Conservation (phyloP, 495 filamentous ascomycete species). For the Penicillium fimorum region DNA sequence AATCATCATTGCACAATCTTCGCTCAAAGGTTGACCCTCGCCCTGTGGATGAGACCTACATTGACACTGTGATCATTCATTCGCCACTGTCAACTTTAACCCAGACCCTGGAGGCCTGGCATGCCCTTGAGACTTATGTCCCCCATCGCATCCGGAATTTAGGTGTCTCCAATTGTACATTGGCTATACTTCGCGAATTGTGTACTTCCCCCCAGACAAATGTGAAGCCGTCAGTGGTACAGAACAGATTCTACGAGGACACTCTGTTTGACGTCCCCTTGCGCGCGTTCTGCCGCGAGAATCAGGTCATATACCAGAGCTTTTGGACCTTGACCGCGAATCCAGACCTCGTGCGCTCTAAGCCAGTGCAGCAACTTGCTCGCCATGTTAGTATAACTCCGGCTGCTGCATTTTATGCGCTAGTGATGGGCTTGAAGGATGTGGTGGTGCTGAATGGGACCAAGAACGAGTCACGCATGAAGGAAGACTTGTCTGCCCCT, state of each 20-base stretch:
- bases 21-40: conserved; percentile 27
- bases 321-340: conserved; percentile 84
- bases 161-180: conserved; percentile 69
- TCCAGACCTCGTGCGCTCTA: conserved; percentile 51
- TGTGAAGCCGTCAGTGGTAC: conserved; percentile 63
- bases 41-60: conserved; percentile 51
- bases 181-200: conserved; percentile 53
- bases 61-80: conserved; percentile 74
- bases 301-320: conserved; percentile 64
- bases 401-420: conserved; percentile 62
- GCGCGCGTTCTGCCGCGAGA: conserved; percentile 59
- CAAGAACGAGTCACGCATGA: conserved; percentile 61
- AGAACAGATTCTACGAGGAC: conserved; percentile 68
- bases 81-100: conserved; percentile 57
- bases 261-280: conserved; percentile 61
- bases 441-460: conserved; percentile 70
- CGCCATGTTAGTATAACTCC: conserved; percentile 42
- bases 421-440: conserved; percentile 60
- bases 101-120: conserved; percentile 65
- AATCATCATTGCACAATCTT: conserved; percentile 68
- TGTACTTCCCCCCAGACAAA: conserved; percentile 38
- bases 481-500: conserved; percentile 58
- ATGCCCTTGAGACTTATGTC: conserved; percentile 60
- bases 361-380: conserved; percentile 53
- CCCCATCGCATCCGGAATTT: conserved; percentile 61